These are phyloP conservation scores for Scheffersomyces cryptocercus DNA, from an alignment of 1,139 yeast species.

Conservation along the genomic window DNA sequence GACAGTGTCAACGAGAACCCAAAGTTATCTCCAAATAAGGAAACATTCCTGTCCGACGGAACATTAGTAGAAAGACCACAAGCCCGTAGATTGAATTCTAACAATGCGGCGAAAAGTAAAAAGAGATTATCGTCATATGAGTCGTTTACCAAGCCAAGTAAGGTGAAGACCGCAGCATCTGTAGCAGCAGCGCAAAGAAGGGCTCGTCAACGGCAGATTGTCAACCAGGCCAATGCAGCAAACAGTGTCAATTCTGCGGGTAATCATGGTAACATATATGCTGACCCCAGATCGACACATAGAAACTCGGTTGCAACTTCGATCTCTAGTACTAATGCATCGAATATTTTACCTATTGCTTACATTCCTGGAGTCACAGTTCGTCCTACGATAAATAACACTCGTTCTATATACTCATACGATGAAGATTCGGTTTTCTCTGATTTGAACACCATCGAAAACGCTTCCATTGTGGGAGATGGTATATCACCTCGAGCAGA, in stretches of 20 bases:
- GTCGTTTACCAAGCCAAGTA: constrained; percentile 44
- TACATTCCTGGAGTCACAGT: constrained; percentile 91
- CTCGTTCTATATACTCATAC: constrained; percentile 49
- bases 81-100: constrained; percentile 4
- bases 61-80: constrained; percentile 9
- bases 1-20: constrained; percentile 1
- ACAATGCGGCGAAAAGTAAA: constrained; percentile 16
- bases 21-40: constrained; percentile 1
- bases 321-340: constrained; percentile 68
- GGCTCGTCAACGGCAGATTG: constrained; percentile 16
- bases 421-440: constrained; percentile 54
- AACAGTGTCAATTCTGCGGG: constrained; percentile 3
- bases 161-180: constrained; percentile 8
- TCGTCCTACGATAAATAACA: constrained; percentile 50
- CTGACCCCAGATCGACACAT: constrained; percentile 6
- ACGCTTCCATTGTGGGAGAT: constrained; percentile 58
- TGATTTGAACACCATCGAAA: constrained; percentile 52
- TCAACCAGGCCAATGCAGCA: constrained; percentile 13
- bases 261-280: neutral
- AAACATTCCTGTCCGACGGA: constrained; percentile 4
- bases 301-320: constrained; percentile 59
- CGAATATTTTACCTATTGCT: constrained; percentile 89
- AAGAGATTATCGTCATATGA: constrained; percentile 44
- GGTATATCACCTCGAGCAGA: constrained; percentile 14
- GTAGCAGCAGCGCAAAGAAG: constrained; percentile 13